Percentiles rank a stretch among this genome's conserved stretches.
Conservation (phyloP, 441 rosid species). For the Jatropha podagrica region DNA sequence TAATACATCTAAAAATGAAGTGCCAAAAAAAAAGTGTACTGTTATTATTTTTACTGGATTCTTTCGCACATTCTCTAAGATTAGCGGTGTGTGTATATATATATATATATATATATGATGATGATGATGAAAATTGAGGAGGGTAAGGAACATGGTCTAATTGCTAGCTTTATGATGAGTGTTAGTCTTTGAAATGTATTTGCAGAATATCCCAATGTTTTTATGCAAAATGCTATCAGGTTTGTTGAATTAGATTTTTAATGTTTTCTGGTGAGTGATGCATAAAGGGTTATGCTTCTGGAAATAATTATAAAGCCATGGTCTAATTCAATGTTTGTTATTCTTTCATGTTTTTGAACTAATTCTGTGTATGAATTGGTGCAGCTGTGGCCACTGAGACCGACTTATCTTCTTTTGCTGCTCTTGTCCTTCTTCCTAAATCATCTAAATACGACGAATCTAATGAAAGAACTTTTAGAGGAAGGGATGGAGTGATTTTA, state of each 20-base stretch:
- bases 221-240: background rate
- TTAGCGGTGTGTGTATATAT: too few species aligned
- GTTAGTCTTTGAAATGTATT: background rate
- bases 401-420: slow-evolving; percentile 61
- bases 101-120: too few species aligned
- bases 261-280: background rate
- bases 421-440: slow-evolving; percentile 53
- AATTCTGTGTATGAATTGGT: slow-evolving; percentile 14
- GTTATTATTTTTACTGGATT: too few species aligned
- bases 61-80: too few species aligned
- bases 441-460: slow-evolving; percentile 30
- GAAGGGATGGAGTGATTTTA: slow-evolving; percentile 62
- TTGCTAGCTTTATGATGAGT: background rate
- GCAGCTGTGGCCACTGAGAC: slow-evolving; percentile 60
- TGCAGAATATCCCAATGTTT: background rate
- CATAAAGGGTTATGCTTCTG: background rate
- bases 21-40: too few species aligned
- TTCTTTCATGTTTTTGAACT: background rate
- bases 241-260: background rate
- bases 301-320: background rate
- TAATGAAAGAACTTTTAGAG: slow-evolving; percentile 35
- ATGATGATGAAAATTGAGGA: too few species aligned
- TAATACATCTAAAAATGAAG: too few species aligned
- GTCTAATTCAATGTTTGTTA: background rate
- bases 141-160: too few species aligned